phyloP scores from a whole-genome alignment of 495 filamentous ascomycete genomes.

The Hypoxylon subgilvum region DNA sequence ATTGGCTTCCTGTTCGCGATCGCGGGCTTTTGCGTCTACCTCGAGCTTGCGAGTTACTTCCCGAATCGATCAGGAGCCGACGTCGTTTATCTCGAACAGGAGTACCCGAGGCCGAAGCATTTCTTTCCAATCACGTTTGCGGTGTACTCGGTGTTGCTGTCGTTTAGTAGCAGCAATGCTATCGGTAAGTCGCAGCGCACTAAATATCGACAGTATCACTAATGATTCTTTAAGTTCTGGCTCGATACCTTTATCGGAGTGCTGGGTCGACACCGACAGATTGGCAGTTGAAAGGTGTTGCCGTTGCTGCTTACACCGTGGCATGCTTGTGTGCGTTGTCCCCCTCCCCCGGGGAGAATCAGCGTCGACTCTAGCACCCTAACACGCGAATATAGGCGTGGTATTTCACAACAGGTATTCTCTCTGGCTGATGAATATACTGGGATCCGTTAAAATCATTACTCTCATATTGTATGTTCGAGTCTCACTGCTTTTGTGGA shows the following conservation, averaged over 20 bases:
- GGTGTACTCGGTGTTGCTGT: slow-evolving; percentile 63
- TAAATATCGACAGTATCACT: background rate
- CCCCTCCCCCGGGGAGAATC: background rate
- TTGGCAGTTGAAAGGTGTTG: slow-evolving; percentile 69
- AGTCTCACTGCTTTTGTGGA: no score
- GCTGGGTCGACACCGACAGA: slow-evolving; percentile 51
- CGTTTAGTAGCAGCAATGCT: slow-evolving; percentile 68
- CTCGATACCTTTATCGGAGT: slow-evolving; percentile 63
- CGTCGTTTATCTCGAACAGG: slow-evolving; percentile 71
- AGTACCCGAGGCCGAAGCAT: slow-evolving; percentile 65
- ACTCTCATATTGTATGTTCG: slow-evolving; percentile 57
- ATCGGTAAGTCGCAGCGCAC: slow-evolving; percentile 49
- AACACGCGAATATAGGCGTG: slow-evolving; percentile 45
- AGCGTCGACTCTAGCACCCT: background rate
- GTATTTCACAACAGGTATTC: slow-evolving; percentile 62
- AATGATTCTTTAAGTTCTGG: slow-evolving; percentile 47
- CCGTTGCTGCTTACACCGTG: slow-evolving; percentile 64
- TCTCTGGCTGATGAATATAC: slow-evolving; percentile 58
- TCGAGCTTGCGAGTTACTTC: slow-evolving; percentile 67
- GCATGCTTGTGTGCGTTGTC: slow-evolving; percentile 52
- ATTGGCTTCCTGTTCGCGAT: slow-evolving; percentile 62
- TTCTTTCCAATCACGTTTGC: slow-evolving; percentile 68
- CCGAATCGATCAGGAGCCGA: slow-evolving; percentile 69
- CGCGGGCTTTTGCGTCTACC: slow-evolving; percentile 59
- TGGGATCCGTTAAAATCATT: slow-evolving; percentile 62